Base-by-base conservation (phyloP, 1,284 basidiomycete genomes). In the Tilletia caries region DNA sequence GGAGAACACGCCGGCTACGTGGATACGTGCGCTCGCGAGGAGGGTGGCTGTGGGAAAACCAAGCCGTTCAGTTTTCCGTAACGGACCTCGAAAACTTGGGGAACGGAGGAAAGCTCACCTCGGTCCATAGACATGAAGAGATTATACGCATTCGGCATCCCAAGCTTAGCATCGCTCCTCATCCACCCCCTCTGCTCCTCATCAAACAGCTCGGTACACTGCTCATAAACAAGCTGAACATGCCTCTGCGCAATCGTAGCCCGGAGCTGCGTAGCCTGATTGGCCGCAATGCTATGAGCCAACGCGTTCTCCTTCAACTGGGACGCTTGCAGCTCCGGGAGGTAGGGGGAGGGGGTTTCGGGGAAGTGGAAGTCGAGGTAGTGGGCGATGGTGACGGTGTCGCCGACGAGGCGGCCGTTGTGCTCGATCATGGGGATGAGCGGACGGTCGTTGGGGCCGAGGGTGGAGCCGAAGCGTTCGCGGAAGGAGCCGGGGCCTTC, bases 341-440 rank as follows among this genome's bases (percentile, higher is more conserved):
- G 58, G 33, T 33, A 62, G 29, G 58, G 29, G 27, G 58, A 62
- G 29, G 58, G 58, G 15, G 58, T 32, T 27, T 62, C 32, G 2
- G 58, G 58, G 4, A 34, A 62, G 29, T 13, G 15, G 29, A 10
- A 2, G 32, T 62, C 58, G 58, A 62, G 58, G 32, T 62, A 62
- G 13, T 62, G 29, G 12, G 58, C 58, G 32, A 62, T 62, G 34
- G 58, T 62, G 29, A 33, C 12, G 29, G 32, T 62, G 58, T 62
- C 58, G 1, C 58, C 58, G 58, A 62, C 23, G 58, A 62, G 58
- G 13, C 32, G 32, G 58, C 32, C 32, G 58, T 62, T 37, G 58
- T 62, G 58, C 32, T 62, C 32, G 58, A 62, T 62, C 58, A 62
- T 62, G 58, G 58, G 33, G 32, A 62, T 37, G 27, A 62, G 32